A percentile compares a stretch with the other conserved stretches of the same genome.
phyloP scores from a whole-genome alignment of 139 green algal genomes.

The Closterium sp. region DNA sequence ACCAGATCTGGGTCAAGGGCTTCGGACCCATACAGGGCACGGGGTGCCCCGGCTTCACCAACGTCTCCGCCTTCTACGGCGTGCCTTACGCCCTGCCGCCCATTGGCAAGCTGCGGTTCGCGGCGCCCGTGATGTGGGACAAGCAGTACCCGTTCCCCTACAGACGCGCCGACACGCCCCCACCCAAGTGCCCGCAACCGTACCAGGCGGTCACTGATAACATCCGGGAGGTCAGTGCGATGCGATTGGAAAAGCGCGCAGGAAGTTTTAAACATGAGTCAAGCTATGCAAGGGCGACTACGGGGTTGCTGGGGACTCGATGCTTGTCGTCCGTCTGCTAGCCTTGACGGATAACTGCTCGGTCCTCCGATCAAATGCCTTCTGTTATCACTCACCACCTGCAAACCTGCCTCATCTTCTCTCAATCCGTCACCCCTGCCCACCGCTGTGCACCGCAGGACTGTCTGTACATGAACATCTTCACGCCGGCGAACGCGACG shows the following conservation, averaged over 20 bases:
- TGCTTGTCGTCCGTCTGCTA: not conserved
- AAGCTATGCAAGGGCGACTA: not conserved
- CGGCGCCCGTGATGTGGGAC: not conserved
- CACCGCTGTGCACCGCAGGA: constrained; percentile 2
- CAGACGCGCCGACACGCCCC: not conserved
- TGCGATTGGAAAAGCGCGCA: not conserved
- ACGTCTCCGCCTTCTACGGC: not conserved
- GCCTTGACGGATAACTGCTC: not conserved
- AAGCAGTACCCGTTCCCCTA: not conserved
- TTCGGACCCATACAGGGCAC: not conserved
- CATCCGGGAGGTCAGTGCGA: not conserved
- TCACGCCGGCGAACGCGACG: not conserved
- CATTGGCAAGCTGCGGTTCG: not conserved
- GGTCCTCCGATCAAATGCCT: too few relatives aligned
- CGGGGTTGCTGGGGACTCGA: not conserved
- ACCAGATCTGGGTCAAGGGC: not conserved
- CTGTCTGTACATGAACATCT: constrained; percentile 19
- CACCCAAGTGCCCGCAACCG: not conserved
- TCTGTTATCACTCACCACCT: too few relatives aligned
- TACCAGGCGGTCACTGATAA: not conserved
- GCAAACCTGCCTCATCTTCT: not conserved
- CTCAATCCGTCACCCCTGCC: not conserved
- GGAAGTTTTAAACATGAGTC: too few relatives aligned
- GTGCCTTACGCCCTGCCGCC: constrained; percentile 1
- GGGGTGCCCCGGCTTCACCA: not conserved